Percentiles rank a stretch among this genome's conserved stretches.
Evolutionary conservation across 2,329 filamentous ascomycete genomes (phyloP).

Genomic region (Talaromyces sp.): DNA sequence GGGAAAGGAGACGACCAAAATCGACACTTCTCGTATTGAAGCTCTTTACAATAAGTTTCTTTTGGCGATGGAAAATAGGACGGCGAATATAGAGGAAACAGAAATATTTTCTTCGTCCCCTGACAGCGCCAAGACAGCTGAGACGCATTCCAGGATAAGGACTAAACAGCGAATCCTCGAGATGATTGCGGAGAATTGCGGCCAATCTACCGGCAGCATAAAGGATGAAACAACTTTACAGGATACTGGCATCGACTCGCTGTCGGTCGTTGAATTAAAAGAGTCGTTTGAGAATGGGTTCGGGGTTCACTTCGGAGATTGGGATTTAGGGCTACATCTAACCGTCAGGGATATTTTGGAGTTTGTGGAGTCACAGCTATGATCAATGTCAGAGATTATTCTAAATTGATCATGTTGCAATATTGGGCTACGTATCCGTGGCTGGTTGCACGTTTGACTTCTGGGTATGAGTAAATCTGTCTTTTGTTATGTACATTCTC

Average conservation of each 20-base stretch:
- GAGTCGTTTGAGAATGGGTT: conserved; percentile 6
- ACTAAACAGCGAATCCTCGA: conserved; percentile 6
- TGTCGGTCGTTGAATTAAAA: conserved; percentile 3
- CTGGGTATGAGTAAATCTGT: neutral
- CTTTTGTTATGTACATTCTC: neutral
- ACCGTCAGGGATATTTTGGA: conserved; percentile 4
- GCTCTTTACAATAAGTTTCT: conserved; percentile 4
- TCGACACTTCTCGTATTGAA: neutral
- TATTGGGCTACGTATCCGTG: neutral
- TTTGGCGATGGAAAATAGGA: neutral
- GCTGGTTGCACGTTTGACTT: neutral
- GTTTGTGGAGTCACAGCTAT: neutral
- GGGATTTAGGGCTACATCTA: conserved; percentile 6
- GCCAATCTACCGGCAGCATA: neutral
- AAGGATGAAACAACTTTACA: conserved; percentile 1
- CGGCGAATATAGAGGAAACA: conserved; percentile 1
- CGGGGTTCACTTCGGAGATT: conserved; percentile 4
- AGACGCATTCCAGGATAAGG: conserved; percentile 1
- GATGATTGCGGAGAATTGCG: conserved; percentile 7
- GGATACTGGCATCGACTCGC: conserved; percentile 8
- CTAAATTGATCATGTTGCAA: neutral
- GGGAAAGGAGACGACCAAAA: neutral
- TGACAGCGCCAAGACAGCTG: neutral
- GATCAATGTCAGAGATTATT: neutral
- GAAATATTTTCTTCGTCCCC: conserved; percentile 1